These are phyloP conservation scores for Staphylotrichum longicolle DNA, from an alignment of 495 filamentous ascomycete species.

Conservation along the genomic window DNA sequence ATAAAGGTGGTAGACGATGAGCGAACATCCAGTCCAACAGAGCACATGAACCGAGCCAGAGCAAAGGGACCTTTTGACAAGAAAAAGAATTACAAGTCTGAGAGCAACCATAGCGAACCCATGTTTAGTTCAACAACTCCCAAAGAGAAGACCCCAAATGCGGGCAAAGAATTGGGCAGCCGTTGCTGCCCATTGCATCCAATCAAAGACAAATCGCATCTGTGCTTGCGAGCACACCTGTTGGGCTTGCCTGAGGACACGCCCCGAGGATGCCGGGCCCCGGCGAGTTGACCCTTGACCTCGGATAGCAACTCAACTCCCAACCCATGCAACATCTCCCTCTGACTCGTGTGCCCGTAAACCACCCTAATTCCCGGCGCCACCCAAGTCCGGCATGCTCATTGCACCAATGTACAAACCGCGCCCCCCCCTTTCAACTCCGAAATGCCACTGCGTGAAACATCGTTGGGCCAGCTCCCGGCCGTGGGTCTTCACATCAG, in stretches of 20 bases:
- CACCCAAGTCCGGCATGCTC: neutral
- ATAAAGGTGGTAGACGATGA: too few relatives aligned
- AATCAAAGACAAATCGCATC: neutral
- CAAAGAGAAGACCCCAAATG: slow-evolving; percentile 25
- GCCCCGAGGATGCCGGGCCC: neutral
- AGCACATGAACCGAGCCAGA: neutral
- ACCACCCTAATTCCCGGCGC: neutral
- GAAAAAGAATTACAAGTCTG: slow-evolving; percentile 32
- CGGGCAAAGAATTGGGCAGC: slow-evolving; percentile 20
- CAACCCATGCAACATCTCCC: slow-evolving; percentile 8
- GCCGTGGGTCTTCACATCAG: slow-evolving; percentile 68
- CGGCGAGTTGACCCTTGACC: neutral
- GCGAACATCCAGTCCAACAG: too few relatives aligned
- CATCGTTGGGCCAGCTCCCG: neutral
- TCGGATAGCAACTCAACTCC: slow-evolving; percentile 10
- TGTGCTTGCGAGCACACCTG: neutral
- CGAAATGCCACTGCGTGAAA: neutral
- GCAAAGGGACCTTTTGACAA: neutral
- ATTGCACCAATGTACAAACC: slow-evolving; percentile 1
- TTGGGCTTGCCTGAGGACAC: neutral
- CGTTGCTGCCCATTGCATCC: neutral
- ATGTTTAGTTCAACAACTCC: slow-evolving; percentile 32
- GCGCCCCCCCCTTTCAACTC: neutral
- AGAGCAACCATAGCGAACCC: slow-evolving; percentile 29
- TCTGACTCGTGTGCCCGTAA: slow-evolving; percentile 4